Evolutionary conservation across 2,329 filamentous ascomycete species (phyloP), one percentile per base, ranked within the genome.

Genomic region (Grosmannia serpens): DNA sequence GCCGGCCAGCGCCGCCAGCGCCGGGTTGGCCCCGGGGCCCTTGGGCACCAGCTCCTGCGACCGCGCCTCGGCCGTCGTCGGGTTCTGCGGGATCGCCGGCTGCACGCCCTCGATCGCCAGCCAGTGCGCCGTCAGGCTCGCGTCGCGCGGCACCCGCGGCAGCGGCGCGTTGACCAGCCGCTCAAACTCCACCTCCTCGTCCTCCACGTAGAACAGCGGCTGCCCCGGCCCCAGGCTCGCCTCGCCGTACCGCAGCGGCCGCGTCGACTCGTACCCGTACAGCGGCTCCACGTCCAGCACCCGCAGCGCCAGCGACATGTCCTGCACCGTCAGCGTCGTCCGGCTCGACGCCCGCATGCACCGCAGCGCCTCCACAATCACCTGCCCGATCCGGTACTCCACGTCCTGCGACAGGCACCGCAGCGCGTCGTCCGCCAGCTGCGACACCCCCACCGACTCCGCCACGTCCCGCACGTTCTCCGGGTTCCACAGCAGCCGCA

Each of bases 151-250:
- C 33, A 99, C 91, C 72, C 95, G 96, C 29, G 94, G 94, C 64
- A 99, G 74, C 5, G 94, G 89, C 63, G 91, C 91, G 74, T 99
- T 99, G 70, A 99, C 96, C 64, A 99, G 77, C 77, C 97, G 97
- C 76, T 99, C 94, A 69, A 99, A 97, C 72, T 99, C 94, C 58
- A 97, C 87, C 76, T 99, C 94, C 69, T 99, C 94, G 70, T 99
- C 94, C 69, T 99, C 94, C 44, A 99, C 88, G 70, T 99, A 99
- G 73, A 92, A 99, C 26, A 99, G 76, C 57, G 92, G 91, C 73
- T 99, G 94, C 11, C 92, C 91, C 17, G 91, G 91, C 0, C 94
- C 94, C 61, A 99, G 77, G 59, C 89, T 95, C 3, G 94, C 94
- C 73, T 99, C 94, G 56, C 94, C 94, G 68, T 95, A 99, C 58